Evolutionary conservation across 768 basidiomycete species (phyloP).

Genomic region (Russula sp.): DNA sequence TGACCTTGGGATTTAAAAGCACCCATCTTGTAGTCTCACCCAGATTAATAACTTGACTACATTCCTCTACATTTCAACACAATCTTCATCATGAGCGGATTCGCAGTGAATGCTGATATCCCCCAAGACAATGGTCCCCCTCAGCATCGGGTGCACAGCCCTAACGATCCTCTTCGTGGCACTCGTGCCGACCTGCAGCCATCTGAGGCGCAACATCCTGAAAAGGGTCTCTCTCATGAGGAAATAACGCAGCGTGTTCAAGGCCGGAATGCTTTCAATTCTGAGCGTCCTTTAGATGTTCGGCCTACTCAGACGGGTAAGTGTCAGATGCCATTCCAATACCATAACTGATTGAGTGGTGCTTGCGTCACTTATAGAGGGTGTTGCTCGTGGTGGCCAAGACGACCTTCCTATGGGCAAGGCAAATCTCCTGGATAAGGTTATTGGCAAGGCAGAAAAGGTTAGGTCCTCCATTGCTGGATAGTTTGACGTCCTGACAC

Average conservation of each 20-base stretch:
- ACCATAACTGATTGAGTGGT: background rate
- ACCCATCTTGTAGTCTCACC: background rate
- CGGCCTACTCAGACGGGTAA: constrained; percentile 27
- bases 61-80: background rate
- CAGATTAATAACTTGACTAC: background rate
- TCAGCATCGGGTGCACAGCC: constrained; percentile 39
- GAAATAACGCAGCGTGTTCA: background rate
- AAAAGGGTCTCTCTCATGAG: background rate
- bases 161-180: constrained; percentile 41
- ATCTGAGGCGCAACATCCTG: background rate
- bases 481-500: background rate
- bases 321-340: constrained; percentile 24
- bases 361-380: constrained; percentile 24
- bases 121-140: constrained; percentile 23
- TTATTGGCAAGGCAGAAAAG: constrained; percentile 53
- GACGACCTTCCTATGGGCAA: constrained; percentile 34
- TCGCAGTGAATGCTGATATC: background rate
- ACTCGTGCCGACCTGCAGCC: constrained; percentile 25
- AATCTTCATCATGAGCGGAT: constrained; percentile 1
- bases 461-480: constrained; percentile 25
- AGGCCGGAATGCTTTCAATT: constrained; percentile 25
- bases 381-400: constrained; percentile 31
- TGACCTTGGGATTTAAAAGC: background rate
- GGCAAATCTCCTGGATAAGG: constrained; percentile 42
- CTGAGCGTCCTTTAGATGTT: constrained; percentile 32